These are phyloP conservation scores for Drechslerella coelobrocha DNA, from an alignment of 2,329 filamentous ascomycete genomes.

Conservation along the genomic window DNA sequence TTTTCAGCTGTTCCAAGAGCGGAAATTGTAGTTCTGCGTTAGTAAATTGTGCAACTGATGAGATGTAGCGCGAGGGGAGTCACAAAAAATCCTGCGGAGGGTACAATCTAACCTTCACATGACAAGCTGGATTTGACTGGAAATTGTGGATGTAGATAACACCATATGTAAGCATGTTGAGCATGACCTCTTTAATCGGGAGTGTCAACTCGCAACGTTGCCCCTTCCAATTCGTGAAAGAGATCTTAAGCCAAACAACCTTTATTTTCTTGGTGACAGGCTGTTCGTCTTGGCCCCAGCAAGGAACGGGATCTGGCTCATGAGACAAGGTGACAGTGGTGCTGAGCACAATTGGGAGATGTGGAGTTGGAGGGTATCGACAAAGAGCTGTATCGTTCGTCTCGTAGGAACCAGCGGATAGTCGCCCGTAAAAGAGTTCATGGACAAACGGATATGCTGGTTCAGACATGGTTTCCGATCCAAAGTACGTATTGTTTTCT, in stretches of 20 bases:
- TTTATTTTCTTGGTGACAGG: neutral
- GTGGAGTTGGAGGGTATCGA: neutral
- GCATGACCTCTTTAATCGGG: neutral
- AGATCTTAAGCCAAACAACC: neutral
- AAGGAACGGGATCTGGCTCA: too few relatives aligned
- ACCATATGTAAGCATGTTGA: constrained; percentile 19
- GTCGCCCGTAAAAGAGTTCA: constrained; percentile 9
- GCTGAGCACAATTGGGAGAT: constrained; percentile 13
- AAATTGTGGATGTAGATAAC: constrained; percentile 14
- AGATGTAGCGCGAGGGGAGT: neutral
- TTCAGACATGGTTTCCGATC: neutral
- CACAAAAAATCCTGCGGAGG: neutral
- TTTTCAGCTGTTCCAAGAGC: neutral
- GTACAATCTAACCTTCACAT: constrained; percentile 6
- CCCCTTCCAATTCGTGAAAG: constrained; percentile 23
- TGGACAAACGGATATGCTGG: neutral
- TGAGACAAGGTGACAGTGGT: too few relatives aligned
- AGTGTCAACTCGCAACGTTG: constrained; percentile 11
- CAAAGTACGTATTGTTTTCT: too few relatives aligned
- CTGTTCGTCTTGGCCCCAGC: too few relatives aligned
- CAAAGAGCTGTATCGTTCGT: constrained; percentile 7
- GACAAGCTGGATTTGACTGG: neutral
- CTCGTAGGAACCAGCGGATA: constrained; percentile 22
- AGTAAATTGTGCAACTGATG: neutral
- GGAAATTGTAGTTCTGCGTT: neutral